Conservation (phyloP, 1,284 basidiomycete species). For the Thelephora terrestris region DNA sequence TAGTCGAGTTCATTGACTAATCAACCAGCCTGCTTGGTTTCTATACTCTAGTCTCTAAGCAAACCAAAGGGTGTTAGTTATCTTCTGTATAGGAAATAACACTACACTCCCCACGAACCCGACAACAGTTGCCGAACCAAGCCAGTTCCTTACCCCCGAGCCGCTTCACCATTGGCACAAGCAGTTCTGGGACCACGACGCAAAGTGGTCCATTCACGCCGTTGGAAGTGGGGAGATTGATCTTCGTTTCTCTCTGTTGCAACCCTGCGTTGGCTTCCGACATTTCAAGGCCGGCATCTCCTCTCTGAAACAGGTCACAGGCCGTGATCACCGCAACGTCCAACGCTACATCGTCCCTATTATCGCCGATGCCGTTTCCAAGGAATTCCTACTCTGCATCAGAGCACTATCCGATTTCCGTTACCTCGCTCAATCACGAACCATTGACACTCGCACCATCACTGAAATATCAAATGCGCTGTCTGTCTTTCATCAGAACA, state of each 20-base stretch:
- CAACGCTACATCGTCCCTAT: not conserved
- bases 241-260: slow-evolving; percentile 6
- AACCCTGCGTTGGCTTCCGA: not conserved
- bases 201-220: slow-evolving; percentile 7
- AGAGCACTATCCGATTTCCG: not conserved
- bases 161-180: slow-evolving; percentile 5
- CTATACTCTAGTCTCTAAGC: too few species aligned
- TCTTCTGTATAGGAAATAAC: too few species aligned
- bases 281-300: not conserved
- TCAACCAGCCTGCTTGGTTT: too few species aligned
- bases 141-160: slow-evolving; percentile 4
- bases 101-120: too few species aligned
- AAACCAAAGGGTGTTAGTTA: too few species aligned
- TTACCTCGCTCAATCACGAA: not conserved
- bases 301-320: not conserved
- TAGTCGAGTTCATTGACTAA: too few species aligned
- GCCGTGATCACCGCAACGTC: not conserved
- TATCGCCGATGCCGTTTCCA: not conserved
- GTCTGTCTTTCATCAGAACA: not conserved
- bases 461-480: not conserved
- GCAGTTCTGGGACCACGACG: slow-evolving; percentile 6
- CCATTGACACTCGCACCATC: not conserved
- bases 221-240: slow-evolving; percentile 5
- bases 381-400: not conserved
- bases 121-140: not conserved